Evolutionary conservation across 2,329 filamentous ascomycete genomes (phyloP).

Genomic region (Ustilaginoidea virens): DNA sequence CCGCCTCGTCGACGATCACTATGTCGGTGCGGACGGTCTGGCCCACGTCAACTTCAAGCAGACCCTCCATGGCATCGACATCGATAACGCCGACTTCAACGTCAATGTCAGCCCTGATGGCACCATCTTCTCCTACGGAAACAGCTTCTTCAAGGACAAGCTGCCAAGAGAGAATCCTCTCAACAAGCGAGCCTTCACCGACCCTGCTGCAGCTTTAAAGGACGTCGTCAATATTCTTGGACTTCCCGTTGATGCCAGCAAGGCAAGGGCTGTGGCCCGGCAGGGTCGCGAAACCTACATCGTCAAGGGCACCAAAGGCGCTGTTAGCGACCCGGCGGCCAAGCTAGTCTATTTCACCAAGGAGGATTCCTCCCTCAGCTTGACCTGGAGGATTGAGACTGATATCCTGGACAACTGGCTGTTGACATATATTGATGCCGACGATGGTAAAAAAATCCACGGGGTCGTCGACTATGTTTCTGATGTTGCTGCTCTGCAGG

Average conservation of each 20-base stretch:
- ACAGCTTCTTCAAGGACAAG: constrained; percentile 28
- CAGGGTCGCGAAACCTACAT: constrained; percentile 15
- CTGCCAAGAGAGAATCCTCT: constrained; percentile 22
- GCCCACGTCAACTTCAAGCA: constrained; percentile 45
- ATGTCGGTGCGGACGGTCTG: constrained; percentile 38
- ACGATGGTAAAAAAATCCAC: constrained; percentile 28
- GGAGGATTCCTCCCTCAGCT: constrained; percentile 26
- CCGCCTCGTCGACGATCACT: constrained; percentile 35
- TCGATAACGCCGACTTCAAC: constrained; percentile 46
- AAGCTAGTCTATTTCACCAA: constrained; percentile 39
- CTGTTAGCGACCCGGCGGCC: constrained; percentile 35
- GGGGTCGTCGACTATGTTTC: constrained; percentile 42
- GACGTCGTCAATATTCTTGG: constrained; percentile 19
- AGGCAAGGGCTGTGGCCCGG: constrained; percentile 12
- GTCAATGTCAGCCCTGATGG: constrained; percentile 41
- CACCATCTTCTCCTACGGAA: constrained; percentile 40
- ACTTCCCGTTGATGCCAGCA: constrained; percentile 14
- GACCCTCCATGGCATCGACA: constrained; percentile 39
- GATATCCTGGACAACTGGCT: constrained; percentile 42
- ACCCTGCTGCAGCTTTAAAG: constrained; percentile 28
- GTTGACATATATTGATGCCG: constrained; percentile 40
- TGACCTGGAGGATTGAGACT: constrained; percentile 44
- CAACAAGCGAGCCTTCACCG: constrained; percentile 23
- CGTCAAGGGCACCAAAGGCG: constrained; percentile 32
- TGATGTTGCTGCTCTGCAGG: constrained; percentile 34